A percentile compares a stretch with the other conserved stretches of the same genome.
Conservation (phyloP, 495 filamentous ascomycete genomes). For the Daldinia vernicosa region DNA sequence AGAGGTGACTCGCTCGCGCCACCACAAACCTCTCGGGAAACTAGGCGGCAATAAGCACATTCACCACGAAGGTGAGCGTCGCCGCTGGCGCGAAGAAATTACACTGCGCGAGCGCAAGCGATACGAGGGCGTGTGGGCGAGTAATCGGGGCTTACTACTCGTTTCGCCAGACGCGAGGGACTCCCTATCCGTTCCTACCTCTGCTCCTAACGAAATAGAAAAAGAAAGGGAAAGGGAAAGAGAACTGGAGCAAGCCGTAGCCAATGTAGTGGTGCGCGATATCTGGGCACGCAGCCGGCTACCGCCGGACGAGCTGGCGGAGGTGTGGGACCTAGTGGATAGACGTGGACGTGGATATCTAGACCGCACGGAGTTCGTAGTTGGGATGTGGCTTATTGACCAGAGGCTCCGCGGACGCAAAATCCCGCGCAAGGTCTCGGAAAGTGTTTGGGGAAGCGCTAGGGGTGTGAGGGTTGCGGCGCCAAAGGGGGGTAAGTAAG, state of each 20-base stretch:
- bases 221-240: background rate
- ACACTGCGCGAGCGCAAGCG: constrained; percentile 81
- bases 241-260: constrained; percentile 63
- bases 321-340: constrained; percentile 90
- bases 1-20: constrained; percentile 57
- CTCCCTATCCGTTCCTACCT: background rate
- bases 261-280: constrained; percentile 83
- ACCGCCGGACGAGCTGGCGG: constrained; percentile 70
- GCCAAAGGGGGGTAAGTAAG: constrained; percentile 39
- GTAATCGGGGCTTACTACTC: constrained; percentile 78
- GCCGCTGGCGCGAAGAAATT: constrained; percentile 82
- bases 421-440: constrained; percentile 77
- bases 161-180: constrained; percentile 1
- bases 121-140: constrained; percentile 98
- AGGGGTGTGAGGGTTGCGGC: constrained; percentile 58
- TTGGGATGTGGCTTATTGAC: constrained; percentile 95
- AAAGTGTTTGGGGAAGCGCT: constrained; percentile 90
- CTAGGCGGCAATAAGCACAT: constrained; percentile 67
- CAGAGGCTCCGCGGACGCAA: constrained; percentile 88
- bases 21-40: constrained; percentile 49
- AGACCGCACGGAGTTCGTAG: constrained; percentile 85
- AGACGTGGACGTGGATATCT: constrained; percentile 66
- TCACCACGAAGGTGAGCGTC: constrained; percentile 86
- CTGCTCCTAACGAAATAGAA: background rate
- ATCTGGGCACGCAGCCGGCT: constrained; percentile 85